Conservation (phyloP, 2,329 filamentous ascomycete species). For the Botrytis medusae region DNA sequence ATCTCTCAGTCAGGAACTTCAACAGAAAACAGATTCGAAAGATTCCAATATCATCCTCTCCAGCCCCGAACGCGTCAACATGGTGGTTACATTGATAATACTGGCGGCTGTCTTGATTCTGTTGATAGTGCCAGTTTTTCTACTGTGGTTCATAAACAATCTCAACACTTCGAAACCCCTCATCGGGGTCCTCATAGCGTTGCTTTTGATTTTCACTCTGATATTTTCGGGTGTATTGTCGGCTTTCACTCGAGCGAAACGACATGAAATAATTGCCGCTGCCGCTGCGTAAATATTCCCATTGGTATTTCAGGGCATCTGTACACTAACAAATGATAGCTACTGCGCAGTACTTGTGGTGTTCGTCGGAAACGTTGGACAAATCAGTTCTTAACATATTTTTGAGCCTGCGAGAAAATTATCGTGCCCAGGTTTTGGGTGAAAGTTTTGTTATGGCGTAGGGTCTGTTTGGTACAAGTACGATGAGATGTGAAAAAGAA, state of each 20-base stretch:
- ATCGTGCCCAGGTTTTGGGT: too few relatives aligned
- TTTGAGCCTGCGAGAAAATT: too few relatives aligned
- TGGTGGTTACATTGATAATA: background rate
- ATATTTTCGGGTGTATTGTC: conserved; percentile 26
- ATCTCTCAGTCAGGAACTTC: background rate
- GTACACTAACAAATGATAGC: background rate
- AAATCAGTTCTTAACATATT: background rate
- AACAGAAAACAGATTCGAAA: background rate
- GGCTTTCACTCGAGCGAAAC: conserved; percentile 30
- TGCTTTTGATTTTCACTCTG: conserved; percentile 28
- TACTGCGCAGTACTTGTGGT: background rate
- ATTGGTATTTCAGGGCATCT: too few relatives aligned
- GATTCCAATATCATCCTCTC: background rate
- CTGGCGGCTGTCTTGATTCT: background rate
- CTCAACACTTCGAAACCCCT: background rate
- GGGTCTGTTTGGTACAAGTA: too few relatives aligned
- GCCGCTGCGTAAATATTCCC: conserved; percentile 30
- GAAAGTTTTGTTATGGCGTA: too few relatives aligned
- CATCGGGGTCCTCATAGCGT: background rate
- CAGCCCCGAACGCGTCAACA: background rate
- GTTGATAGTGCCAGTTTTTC: background rate
- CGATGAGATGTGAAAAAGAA: too few relatives aligned
- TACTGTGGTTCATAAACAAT: background rate
- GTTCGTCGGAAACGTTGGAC: background rate
- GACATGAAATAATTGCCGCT: conserved; percentile 31